A percentile compares a stretch with the other conserved stretches of the same genome.
phyloP scores from a whole-genome alignment of 345 rosid species.

The Euclidium syriacum region DNA sequence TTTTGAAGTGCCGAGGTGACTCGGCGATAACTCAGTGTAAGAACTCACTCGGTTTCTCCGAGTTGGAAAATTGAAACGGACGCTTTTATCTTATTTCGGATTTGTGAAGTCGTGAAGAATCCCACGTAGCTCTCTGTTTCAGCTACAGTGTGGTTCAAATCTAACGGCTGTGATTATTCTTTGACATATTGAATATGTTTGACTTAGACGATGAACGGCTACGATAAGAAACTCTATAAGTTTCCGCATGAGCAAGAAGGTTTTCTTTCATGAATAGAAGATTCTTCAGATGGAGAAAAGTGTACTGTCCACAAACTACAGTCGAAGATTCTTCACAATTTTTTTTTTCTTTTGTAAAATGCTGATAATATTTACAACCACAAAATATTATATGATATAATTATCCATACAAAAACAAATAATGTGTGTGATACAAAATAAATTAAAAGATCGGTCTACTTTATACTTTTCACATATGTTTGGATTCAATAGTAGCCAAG shows the following conservation, averaged over 20 bases:
- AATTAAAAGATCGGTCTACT: neutral
- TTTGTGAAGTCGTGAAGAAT: neutral
- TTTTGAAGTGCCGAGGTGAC: conserved; percentile 40
- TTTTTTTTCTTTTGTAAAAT: neutral
- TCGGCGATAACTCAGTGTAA: conserved; percentile 13
- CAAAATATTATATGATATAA: neutral
- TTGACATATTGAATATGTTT: neutral
- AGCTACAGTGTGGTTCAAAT: neutral
- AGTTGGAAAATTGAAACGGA: neutral
- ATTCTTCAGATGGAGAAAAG: conserved; percentile 1
- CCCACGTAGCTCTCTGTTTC: neutral
- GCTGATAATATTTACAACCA: neutral
- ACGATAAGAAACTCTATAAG: neutral
- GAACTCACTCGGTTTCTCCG: conserved; percentile 37
- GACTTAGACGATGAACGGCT: conserved; percentile 8
- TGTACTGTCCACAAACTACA: conserved; percentile 25
- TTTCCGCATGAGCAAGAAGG: neutral
- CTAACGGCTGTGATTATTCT: neutral
- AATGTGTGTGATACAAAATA: conserved; percentile 1
- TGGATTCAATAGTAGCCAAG: neutral
- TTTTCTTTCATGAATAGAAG: neutral
- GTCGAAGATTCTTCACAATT: neutral
- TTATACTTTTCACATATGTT: neutral
- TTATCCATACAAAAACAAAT: neutral
- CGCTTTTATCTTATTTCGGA: conserved; percentile 7